Base-by-base conservation (phyloP, 2,329 filamentous ascomycete species). In the Pestalotiopsis sp. region DNA sequence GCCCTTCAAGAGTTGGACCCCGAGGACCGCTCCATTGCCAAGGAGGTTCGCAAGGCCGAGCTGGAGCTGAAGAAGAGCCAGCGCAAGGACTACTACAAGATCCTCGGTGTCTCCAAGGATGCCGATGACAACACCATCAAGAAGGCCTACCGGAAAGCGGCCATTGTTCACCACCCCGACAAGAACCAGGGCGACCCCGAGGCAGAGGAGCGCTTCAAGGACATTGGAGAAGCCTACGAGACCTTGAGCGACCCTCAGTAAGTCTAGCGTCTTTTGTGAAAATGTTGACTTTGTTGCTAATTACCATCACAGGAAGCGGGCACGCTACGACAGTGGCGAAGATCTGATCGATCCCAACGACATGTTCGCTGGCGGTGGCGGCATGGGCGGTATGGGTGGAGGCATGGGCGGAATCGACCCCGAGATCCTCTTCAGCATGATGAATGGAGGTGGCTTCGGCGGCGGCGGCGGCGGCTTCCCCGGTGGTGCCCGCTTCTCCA, bases 1-100 rank as follows among this genome's bases (percentile, higher is more conserved):
- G 86, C 89, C 2, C 90, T 98, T 69, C 88, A 92, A 65, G 95
- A 98, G 79, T 84, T 90, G 69, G 94, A 96, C 74, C 95, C 95
- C 2, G 87, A 91, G 71, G 96, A 99, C 79, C 89, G 91, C 57
- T 90, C 87, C 14, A 91, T 98, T 70, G 86, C 88, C 65, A 95
- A 93, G 81, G 96, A 99, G 76, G 90, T 98, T 59, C 91, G 93
- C 68, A 93, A 91, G 76, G 96, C 95, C 1, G 95, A 99, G 83
- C 85, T 98, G 31, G 96, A 99, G 83, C 85, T 98, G 72, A 99
- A 99, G 90, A 98, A 98, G 91, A 93, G 92, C 80, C 92, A 95
- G 83, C 89, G 96, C 71, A 99, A 99, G 83, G 96, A 99, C 78
- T 98, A 97, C 84, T 99, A 99, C 86, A 98, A 98, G 88, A 97